A percentile compares a stretch with the other conserved stretches of the same genome.
phyloP scores from a whole-genome alignment of 176 grass and related monocot species.

The Luzula sylvatica region DNA sequence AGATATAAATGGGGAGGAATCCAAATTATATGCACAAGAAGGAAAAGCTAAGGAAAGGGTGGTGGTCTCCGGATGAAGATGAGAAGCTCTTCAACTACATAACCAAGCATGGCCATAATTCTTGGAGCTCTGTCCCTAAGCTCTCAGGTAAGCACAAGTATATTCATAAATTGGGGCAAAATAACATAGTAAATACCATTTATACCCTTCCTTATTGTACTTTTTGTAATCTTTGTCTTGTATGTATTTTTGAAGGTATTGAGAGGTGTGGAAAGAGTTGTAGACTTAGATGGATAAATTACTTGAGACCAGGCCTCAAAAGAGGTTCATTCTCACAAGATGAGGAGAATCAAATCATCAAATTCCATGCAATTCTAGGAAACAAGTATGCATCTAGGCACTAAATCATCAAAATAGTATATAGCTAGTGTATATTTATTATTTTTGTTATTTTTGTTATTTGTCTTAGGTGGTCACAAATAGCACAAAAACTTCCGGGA shows the following conservation, averaged over 20 bases:
- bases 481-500: slow-evolving; percentile 3
- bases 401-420: too few species aligned
- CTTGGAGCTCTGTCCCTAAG: slow-evolving; percentile 66
- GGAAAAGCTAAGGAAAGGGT: slow-evolving; percentile 49
- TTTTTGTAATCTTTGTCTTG: background rate
- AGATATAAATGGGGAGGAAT: slow-evolving; percentile 41
- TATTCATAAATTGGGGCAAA: too few species aligned
- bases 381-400: slow-evolving; percentile 62
- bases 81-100: slow-evolving; percentile 67
- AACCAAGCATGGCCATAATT: slow-evolving; percentile 57
- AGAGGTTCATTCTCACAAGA: slow-evolving; percentile 74
- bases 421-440: too few species aligned
- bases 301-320: slow-evolving; percentile 65
- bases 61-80: slow-evolving; percentile 76
- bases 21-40: slow-evolving; percentile 30
- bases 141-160: slow-evolving; percentile 31
- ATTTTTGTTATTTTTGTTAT: too few species aligned
- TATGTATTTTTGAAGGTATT: slow-evolving; percentile 32
- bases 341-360: slow-evolving; percentile 61
- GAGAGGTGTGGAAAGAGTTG: slow-evolving; percentile 74
- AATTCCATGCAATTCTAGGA: slow-evolving; percentile 63
- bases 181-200: too few species aligned
- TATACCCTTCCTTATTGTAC: too few species aligned
- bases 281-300: slow-evolving; percentile 71
- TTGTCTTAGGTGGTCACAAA: slow-evolving; percentile 22